Conservation (phyloP, 768 basidiomycete genomes). For the Boletus eberwhitei region DNA sequence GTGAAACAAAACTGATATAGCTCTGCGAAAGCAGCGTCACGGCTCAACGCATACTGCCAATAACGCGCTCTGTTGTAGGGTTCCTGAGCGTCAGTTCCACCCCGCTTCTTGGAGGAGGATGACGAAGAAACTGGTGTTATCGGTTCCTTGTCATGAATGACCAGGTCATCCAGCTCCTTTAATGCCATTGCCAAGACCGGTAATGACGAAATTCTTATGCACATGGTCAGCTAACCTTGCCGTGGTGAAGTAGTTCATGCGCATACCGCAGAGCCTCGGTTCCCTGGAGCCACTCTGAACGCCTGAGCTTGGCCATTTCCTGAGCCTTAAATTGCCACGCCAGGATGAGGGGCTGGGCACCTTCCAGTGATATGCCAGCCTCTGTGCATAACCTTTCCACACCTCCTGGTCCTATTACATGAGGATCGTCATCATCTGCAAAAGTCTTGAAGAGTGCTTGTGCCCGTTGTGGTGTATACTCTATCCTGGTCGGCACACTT, state of each 20-base stretch:
- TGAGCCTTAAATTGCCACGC: slow-evolving; percentile 70
- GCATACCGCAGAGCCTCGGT: slow-evolving; percentile 45
- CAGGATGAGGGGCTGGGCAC: slow-evolving; percentile 65
- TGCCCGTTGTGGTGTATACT: slow-evolving; percentile 52
- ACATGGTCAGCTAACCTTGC: background rate
- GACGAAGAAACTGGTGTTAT: slow-evolving; percentile 22
- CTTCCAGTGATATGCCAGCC: slow-evolving; percentile 69
- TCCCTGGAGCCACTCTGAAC: slow-evolving; percentile 67
- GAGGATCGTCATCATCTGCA: slow-evolving; percentile 48
- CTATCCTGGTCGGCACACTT: slow-evolving; percentile 9
- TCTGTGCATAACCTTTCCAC: slow-evolving; percentile 70
- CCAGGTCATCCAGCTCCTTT: slow-evolving; percentile 60
- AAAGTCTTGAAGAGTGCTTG: slow-evolving; percentile 59
- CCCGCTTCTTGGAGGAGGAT: slow-evolving; percentile 34
- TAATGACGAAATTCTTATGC: slow-evolving; percentile 49
- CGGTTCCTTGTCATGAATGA: slow-evolving; percentile 48
- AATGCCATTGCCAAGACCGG: slow-evolving; percentile 47
- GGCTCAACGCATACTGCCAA: slow-evolving; percentile 45
- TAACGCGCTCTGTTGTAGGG: slow-evolving; percentile 57
- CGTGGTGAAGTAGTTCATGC: background rate
- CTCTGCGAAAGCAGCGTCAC: slow-evolving; percentile 52
- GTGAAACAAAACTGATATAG: slow-evolving; percentile 71
- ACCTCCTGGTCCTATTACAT: slow-evolving; percentile 67
- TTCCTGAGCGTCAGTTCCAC: slow-evolving; percentile 26
- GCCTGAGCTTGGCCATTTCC: slow-evolving; percentile 71